Conservation (phyloP, 202 grass and related monocot species). For the Zoysia matrella region DNA sequence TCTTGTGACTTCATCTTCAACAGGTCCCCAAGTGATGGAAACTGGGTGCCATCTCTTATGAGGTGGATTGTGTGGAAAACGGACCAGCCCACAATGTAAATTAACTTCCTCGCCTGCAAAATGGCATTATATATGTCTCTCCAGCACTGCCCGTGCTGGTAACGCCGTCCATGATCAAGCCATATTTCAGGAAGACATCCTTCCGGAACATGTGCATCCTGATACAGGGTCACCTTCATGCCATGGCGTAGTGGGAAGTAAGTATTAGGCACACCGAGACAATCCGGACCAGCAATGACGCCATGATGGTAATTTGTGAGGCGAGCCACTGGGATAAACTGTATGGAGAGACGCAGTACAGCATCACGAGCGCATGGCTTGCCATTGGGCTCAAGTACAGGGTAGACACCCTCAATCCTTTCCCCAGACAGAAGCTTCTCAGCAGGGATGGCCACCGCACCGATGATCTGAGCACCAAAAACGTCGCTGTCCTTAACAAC, state of each 20-base stretch:
- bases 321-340: constrained; percentile 60
- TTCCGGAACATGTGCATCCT: constrained; percentile 84
- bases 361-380: constrained; percentile 65
- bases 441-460: constrained; percentile 54
- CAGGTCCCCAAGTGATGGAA: constrained; percentile 58
- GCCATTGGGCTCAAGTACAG: constrained; percentile 62
- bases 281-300: constrained; percentile 47
- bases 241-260: constrained; percentile 73
- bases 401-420: constrained; percentile 56
- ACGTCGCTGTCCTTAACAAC: constrained; percentile 86
- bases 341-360: constrained; percentile 64
- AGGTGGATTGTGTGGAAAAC: constrained; percentile 72
- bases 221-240: constrained; percentile 75
- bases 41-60: constrained; percentile 46
- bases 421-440: constrained; percentile 60
- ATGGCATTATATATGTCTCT: constrained; percentile 76
- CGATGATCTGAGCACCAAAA: constrained; percentile 75
- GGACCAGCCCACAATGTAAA: constrained; percentile 93
- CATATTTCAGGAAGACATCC: constrained; percentile 66
- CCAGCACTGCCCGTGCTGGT: constrained; percentile 82
- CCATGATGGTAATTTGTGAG: constrained; percentile 75
- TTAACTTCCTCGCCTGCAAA: constrained; percentile 60
- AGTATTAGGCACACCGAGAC: constrained; percentile 73
- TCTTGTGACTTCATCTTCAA: constrained; percentile 81
- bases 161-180: constrained; percentile 61